Evolutionary conservation across 345 rosid genomes (phyloP).

Genomic region (Cardamine chenopodiifolia): DNA sequence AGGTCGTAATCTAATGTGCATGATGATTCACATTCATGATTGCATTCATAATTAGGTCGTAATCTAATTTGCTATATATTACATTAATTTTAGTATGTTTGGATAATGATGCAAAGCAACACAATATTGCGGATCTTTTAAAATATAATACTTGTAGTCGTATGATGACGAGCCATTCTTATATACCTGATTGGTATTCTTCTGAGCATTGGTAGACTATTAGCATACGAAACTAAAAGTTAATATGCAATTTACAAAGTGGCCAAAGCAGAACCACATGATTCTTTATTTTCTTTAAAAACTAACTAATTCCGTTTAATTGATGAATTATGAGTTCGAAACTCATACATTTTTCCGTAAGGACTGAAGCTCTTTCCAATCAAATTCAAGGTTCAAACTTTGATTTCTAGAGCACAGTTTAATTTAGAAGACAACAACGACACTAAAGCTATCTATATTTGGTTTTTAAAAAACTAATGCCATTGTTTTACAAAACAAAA

Average conservation of each 20-base stretch:
- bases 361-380: not conserved
- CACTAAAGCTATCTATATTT: not conserved
- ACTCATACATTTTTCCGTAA: not conserved
- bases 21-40: constrained; percentile 35
- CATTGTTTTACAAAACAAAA: not conserved
- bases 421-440: not conserved
- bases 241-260: not conserved
- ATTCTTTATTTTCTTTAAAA: too few species aligned
- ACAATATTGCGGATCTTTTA: not conserved
- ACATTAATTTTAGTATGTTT: not conserved
- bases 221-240: not conserved
- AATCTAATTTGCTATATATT: constrained; percentile 14
- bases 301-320: not conserved
- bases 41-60: constrained; percentile 22
- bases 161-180: not conserved
- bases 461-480: not conserved
- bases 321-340: not conserved
- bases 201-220: not conserved
- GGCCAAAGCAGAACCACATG: not conserved
- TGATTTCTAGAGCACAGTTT: not conserved
- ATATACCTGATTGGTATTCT: not conserved
- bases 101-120: constrained; percentile 21
- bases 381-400: not conserved
- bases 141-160: not conserved
- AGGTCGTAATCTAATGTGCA: constrained; percentile 24